Percentiles rank a stretch among this genome's conserved stretches.
Conservation (phyloP, 73 alveolate genomes). For the Tetrahymena borealis region DNA sequence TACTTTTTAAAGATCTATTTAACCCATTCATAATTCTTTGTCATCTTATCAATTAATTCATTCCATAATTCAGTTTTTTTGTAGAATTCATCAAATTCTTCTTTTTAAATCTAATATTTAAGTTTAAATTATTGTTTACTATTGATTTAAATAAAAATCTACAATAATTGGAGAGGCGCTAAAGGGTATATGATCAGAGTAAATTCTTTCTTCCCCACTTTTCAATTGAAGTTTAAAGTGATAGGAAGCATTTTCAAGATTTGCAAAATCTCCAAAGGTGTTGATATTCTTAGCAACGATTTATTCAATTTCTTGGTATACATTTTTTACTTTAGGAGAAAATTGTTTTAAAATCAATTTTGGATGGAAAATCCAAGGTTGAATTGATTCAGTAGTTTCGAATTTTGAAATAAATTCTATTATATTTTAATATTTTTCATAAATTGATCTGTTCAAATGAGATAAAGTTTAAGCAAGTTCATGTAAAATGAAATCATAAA, state of each 20-base stretch:
- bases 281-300: not conserved
- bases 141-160: not conserved
- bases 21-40: conserved; percentile 26
- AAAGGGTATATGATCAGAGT: not conserved
- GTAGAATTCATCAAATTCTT: conserved; percentile 18
- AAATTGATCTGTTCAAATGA: not conserved
- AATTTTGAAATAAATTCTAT: not conserved
- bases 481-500: not conserved
- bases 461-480: not conserved
- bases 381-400: not conserved
- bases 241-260: not conserved
- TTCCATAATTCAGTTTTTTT: conserved; percentile 13
- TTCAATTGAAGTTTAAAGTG: not conserved
- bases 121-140: not conserved
- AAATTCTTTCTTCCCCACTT: not conserved
- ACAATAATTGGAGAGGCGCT: not conserved
- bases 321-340: not conserved
- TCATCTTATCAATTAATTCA: conserved; percentile 17
- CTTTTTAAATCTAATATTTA: not conserved
- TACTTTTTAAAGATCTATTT: conserved; percentile 2
- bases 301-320: not conserved
- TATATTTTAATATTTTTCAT: not conserved
- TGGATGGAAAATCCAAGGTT: not conserved
- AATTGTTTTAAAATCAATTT: not conserved
- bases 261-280: not conserved